Base-by-base conservation (phyloP, 129 eudicot genomes). In the Pittosporum tobira region DNA sequence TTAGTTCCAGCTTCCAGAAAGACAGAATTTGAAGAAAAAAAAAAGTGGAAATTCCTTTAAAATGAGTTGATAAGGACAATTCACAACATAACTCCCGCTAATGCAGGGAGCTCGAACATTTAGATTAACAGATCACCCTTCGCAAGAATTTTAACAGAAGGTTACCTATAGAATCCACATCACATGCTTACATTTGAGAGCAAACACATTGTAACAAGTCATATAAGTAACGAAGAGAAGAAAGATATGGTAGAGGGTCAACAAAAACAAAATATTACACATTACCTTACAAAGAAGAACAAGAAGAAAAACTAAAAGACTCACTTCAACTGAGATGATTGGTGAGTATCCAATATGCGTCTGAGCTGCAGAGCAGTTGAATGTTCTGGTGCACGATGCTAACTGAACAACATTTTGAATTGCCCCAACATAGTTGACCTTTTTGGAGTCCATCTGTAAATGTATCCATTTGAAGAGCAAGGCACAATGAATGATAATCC, bases 361-460 rank as follows among this genome's bases (percentile, higher is more conserved):
- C 66, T 77, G 77, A 55, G 95, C 95, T 26, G 88, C 93, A 62
- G 85, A 64, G 74, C 95, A 89, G 79, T 72, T 75, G 53, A 82
- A 85, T 65, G 95, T 89, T 77, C 79, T 72, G 48, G 80, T 82
- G 57, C 63, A 73, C 26, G 78, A 72, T 63, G 85, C 78, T 63
- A 87, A 71, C 14, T 71, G 71, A 67, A 82, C 65, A 57, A 69
- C 23, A 59, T 72, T 67, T 31, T 72, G 75, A 67, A 81, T 64
- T 42, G 81, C 46, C 24, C 22, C 64, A 63, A 15, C 48, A 14
- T 64, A 63, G 58, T 63, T 75, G 64, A 49, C 61, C 48, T 71
- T 70, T 67, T 69, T 67, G 59, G 78, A 65, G 52, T 62, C 74
- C 60, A 72, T 65, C 68, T 77, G 70, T 27, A 67, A 31, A 61